Evolutionary conservation across 208 protist species (phyloP), one percentile per base, ranked within the genome.

Genomic region (Endotrypanum monterogeii): DNA sequence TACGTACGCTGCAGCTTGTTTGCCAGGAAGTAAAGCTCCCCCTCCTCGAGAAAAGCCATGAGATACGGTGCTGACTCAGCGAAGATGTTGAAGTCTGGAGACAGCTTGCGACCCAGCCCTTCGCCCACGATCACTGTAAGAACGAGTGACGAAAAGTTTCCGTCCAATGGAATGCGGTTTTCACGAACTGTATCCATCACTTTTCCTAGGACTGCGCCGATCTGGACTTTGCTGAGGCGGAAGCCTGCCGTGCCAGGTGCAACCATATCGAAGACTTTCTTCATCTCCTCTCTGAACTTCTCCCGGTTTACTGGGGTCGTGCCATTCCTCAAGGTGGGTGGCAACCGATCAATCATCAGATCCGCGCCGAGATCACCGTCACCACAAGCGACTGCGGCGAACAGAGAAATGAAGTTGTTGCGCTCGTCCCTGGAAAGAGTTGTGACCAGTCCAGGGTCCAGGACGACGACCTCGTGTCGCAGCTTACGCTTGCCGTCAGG

Each of bases 351-450:
- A 5, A 98, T 62, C 94, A 98, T 98, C 37, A 98, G 79, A 66
- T 96, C 84, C 20, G 94, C 94, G 12, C 86, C 95, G 23, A 93
- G 83, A 58, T 89, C 78, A 18, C 95, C 94, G 67, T 98, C 90
- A 28, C 93, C 93, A 46, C 81, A 88, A 14, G 89, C 91, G 3
- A 98, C 91, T 0, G 94, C 93, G 12, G 90, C 86, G 79, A 98
- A 98, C 0, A 98, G 85, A 14, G 91, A 89, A 62, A 98, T 92
- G 71, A 98, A 98, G 71, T 98, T 98, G 71, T 91, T 84, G 6
- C 91, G 79, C 71, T 98, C 94, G 35, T 84, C 56, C 41, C 86
- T 80, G 37, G 85, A 94, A 35, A 98, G 82, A 44, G 88, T 89
- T 3, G 95, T 97, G 32, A 97, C 89, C 25, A 98, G 87, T 12